Evolutionary conservation across 2,329 filamentous ascomycete genomes (phyloP).

Genomic region (Colletotrichum sp.): DNA sequence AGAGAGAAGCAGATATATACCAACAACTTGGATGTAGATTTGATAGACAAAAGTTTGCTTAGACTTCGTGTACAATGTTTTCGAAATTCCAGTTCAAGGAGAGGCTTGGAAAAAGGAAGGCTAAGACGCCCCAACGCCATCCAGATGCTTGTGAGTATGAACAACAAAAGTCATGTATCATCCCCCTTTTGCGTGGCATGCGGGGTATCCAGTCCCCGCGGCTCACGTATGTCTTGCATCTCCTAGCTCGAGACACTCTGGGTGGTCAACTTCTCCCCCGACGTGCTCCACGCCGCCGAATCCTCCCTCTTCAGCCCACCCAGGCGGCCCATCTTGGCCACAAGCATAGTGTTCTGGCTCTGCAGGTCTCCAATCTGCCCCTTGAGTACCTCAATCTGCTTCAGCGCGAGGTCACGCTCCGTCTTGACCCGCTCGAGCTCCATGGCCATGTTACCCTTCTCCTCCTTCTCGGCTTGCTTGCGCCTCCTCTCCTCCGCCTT

Average conservation of each 20-base stretch:
- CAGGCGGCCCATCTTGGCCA: conserved; percentile 51
- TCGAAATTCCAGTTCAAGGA: background rate
- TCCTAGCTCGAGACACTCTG: conserved; percentile 67
- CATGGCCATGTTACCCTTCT: conserved; percentile 50
- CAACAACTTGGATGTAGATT: background rate
- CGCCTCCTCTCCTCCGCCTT: conserved; percentile 58
- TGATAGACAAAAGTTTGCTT: background rate
- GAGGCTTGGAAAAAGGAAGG: background rate
- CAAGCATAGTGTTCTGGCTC: conserved; percentile 63
- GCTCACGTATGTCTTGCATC: conserved; percentile 45
- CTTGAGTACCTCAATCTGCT: conserved; percentile 60
- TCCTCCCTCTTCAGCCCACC: conserved; percentile 26
- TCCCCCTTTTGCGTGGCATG: background rate
- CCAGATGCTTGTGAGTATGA: background rate
- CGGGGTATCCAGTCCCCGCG: background rate
- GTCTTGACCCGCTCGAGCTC: conserved; percentile 58
- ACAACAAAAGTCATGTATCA: background rate
- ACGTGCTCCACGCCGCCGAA: conserved; percentile 39
- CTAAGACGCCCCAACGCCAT: conserved; percentile 11
- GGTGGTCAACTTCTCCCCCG: background rate
- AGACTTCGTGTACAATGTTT: conserved; percentile 4
- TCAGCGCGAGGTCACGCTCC: conserved; percentile 57
- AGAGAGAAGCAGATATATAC: background rate
- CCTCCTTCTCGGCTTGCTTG: conserved; percentile 60
- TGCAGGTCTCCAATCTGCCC: conserved; percentile 62